Evolutionary conservation across 2,329 filamentous ascomycete genomes (phyloP).

Genomic region (Ambrosiella cleistominuta): DNA sequence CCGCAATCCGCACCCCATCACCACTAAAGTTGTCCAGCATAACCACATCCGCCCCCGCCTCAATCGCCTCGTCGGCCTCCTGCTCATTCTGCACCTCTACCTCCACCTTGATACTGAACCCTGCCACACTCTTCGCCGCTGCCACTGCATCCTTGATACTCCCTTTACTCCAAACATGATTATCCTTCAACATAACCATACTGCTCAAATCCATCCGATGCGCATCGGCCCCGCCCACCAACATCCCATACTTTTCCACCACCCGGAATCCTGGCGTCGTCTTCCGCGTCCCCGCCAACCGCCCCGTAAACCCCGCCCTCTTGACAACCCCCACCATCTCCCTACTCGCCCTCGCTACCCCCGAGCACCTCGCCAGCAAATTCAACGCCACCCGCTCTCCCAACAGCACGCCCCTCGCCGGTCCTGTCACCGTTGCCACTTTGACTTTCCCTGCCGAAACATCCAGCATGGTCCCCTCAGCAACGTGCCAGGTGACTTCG

Average conservation of each 20-base stretch:
- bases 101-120: conserved; percentile 87
- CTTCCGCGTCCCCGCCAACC: conserved; percentile 87
- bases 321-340: conserved; percentile 38
- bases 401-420: conserved; percentile 63
- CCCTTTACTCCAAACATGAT: conserved; percentile 84
- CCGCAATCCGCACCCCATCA: conserved; percentile 58
- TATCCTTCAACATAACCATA: conserved; percentile 99
- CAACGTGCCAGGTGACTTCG: conserved; percentile 72
- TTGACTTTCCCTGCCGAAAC: conserved; percentile 37
- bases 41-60: conserved; percentile 79
- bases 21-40: conserved; percentile 95
- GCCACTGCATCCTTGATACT: conserved; percentile 73
- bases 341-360: conserved; percentile 57
- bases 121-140: conserved; percentile 67
- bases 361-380: conserved; percentile 75
- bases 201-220: conserved; percentile 80
- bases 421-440: conserved; percentile 71
- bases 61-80: conserved; percentile 82
- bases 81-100: conserved; percentile 75
- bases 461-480: conserved; percentile 55
- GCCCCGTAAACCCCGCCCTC: conserved; percentile 57
- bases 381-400: conserved; percentile 89
- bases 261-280: conserved; percentile 90
- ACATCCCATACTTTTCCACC: conserved; percentile 96
- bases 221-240: conserved; percentile 79